phyloP scores from a whole-genome alignment of 2,329 filamentous ascomycete genomes.

The Colletotrichum magnum region DNA sequence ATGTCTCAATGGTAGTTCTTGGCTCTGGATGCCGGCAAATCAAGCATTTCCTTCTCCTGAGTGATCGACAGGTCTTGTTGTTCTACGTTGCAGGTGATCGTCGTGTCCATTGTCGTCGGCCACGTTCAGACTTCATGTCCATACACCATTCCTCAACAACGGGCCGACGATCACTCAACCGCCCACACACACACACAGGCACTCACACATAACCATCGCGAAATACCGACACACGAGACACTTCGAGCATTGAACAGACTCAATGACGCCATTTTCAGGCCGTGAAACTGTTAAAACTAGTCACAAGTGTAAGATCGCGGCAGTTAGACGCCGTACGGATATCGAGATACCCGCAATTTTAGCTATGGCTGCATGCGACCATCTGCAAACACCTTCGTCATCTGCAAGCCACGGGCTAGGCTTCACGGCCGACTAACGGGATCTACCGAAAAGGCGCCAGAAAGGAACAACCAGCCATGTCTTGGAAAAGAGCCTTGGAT shows the following conservation, averaged over 20 bases:
- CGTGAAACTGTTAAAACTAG: neutral
- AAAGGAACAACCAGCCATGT: conserved; percentile 12
- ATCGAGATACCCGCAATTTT: neutral
- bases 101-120: neutral
- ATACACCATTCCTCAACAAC: conserved; percentile 1
- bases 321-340: neutral
- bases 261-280: neutral
- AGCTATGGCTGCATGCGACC: conserved; percentile 29
- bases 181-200: too few species aligned
- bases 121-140: conserved; percentile 1
- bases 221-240: neutral
- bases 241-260: neutral
- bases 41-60: neutral
- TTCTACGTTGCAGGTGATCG: conserved; percentile 1
- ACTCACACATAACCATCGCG: conserved; percentile 2
- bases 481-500: neutral
- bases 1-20: neutral
- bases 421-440: conserved; percentile 5
- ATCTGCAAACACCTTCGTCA: conserved; percentile 14
- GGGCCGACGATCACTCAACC: neutral
- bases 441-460: neutral
- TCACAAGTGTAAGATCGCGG: neutral
- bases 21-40: neutral
- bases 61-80: conserved; percentile 11
- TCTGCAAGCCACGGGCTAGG: conserved; percentile 8